Base-by-base conservation (phyloP, 805 yeast genomes). In the Ogataea glucozyma region DNA sequence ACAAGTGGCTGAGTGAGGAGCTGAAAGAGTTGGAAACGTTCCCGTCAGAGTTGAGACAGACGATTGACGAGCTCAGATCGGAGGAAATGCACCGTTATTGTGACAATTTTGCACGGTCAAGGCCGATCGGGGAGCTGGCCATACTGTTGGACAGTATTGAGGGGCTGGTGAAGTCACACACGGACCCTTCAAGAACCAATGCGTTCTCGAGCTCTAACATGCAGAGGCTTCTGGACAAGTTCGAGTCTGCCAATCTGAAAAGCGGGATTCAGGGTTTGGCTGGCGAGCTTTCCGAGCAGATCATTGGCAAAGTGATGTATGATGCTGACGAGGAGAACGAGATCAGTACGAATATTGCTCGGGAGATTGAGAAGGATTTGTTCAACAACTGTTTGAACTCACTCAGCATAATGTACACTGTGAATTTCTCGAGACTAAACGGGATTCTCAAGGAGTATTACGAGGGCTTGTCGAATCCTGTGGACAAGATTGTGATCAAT, bases 341-440 rank as follows among this genome's bases (percentile, higher is more conserved):
- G 6, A 49, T 50, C 17, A 58, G 62, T 34, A 49, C 51, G 11
- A 38, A 36, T 1, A 58, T 59, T 10, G 58, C 61, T 1, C 41
- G 67, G 24, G 72, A 69, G 45, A 65, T 72, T 47, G 85, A 80
- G 54, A 72, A 69, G 36, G 79, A 73, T 33, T 58, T 87, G 30
- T 64, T 81, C 29, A 79, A 76, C 27, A 77, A 74, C 54, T 71
- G 88, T 43, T 83, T 96, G 93, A 69, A 73, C 12, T 80, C 85
- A 14, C 65, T 86, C 44, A 88, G 83, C 51, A 80, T 78, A 16
- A 78, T 79, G 48, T 82, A 81, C 51, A 56, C 45, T 16, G 74
- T 77, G 16, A 67, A 78, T 19, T 78, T 83, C 51, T 64, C 73
- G 48, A 72, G 79, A 35, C 64, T 89, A 44, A 73, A 72, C 48